Evolutionary conservation across 179 eudicot genomes (phyloP), one percentile per base, ranked within the genome.

Genomic region (Heliamphora pulchella): DNA sequence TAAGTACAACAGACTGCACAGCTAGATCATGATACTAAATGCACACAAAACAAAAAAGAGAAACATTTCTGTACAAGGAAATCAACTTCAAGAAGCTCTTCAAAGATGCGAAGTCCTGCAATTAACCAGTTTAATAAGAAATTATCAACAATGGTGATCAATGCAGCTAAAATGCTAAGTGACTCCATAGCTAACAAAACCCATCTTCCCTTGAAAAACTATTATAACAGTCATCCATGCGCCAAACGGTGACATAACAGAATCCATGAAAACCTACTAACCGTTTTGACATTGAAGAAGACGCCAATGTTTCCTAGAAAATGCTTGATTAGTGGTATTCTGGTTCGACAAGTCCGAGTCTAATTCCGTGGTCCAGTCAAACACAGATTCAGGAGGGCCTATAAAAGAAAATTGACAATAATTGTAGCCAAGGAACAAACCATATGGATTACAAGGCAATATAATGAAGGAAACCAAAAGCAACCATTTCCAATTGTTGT

Each of bases 251-350:
- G 72, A 63, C 74, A 65, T 54, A 61, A 63, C 8, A 48, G 62
- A 70, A 59, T 31, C 65, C 69, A 71, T 18, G 75, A 47, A 66
- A 69, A 39, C 22, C 50, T 48, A 69, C 86, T 68, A 82, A 94
- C 99, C 99, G 86, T 96, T 94, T 90, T 94, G 99, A 86, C 98
- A 91, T 72, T 91, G 99, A 81, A 96, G 97, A 83, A 96, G 93
- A 76, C 99, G 99, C 99, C 99, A 96, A 83, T 94, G 91, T 85
- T 92, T 96, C 84, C 95, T 89, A 70, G 98, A 94, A 82, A 94
- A 94, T 76, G 90, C 95, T 83, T 92, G 97, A 82, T 83, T 91
- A 79, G 81, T 88, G n/a, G 86, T 80, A 84, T 86, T 91, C 79
- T 94, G 91, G 84, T 91, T 90, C 71, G 91, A 81, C 63, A 94